Evolutionary conservation across 352 stramenopile genomes (phyloP).

Genomic region (Phytopythium litorale): DNA sequence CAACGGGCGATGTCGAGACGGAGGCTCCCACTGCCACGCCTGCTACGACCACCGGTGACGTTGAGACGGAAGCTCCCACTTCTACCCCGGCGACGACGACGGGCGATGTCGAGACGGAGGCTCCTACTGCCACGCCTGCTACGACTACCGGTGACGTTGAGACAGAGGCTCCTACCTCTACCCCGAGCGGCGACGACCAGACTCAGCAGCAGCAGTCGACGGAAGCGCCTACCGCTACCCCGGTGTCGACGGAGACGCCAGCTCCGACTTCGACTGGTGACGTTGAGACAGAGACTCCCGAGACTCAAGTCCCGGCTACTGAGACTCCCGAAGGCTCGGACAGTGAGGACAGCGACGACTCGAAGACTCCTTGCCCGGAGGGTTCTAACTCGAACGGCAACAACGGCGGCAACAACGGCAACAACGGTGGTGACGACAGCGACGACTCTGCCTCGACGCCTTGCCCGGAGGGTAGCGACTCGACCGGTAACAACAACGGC

Average conservation of each 20-base stretch:
- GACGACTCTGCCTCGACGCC: background rate
- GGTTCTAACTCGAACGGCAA: slow-evolving; percentile 3
- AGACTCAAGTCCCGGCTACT: no score
- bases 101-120: background rate
- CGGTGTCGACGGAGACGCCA: slow-evolving; percentile 1
- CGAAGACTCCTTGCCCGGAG: background rate
- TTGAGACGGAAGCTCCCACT: slow-evolving; percentile 3
- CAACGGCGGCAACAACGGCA: slow-evolving; percentile 1
- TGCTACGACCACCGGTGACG: background rate
- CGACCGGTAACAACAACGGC: background rate
- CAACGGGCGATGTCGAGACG: background rate
- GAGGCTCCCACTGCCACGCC: slow-evolving; percentile 6
- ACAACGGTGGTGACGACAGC: background rate
- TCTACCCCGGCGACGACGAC: slow-evolving; percentile 7
- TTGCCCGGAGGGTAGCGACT: slow-evolving; percentile 1
- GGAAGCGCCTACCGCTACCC: slow-evolving; percentile 10
- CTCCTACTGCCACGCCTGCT: slow-evolving; percentile 1
- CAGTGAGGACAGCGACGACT: slow-evolving; percentile 1
- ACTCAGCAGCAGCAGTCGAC: no score
- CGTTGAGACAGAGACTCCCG: slow-evolving; percentile 7
- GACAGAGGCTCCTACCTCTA: slow-evolving; percentile 8
- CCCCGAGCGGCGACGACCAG: background rate
- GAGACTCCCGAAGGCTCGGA: no score
- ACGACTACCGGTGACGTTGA: slow-evolving; percentile 1
- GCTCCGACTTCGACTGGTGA: background rate